Conservation (phyloP, 495 filamentous ascomycete species). For the Astrothelium macrocarpum region DNA sequence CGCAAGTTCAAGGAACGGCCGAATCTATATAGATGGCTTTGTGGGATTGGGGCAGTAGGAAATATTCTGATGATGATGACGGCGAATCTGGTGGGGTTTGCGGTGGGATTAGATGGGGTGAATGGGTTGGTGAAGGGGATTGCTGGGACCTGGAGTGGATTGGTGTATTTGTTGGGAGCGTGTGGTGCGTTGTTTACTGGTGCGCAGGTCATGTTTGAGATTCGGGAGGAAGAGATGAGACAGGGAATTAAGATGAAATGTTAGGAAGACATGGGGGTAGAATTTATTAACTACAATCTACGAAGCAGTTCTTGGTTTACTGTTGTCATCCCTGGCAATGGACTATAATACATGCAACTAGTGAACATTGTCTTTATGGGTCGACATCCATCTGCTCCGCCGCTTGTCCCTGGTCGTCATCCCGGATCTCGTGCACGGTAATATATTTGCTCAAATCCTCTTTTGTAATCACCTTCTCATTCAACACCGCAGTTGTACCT, state of each 20-base stretch:
- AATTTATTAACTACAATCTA: neutral
- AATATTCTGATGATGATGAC: constrained; percentile 94
- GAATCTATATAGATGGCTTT: constrained; percentile 65
- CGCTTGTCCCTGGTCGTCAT: constrained; percentile 43
- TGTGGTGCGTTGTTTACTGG: constrained; percentile 70
- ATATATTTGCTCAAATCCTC: constrained; percentile 94
- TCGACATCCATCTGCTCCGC: constrained; percentile 97
- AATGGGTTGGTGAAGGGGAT: constrained; percentile 64
- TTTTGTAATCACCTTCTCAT: constrained; percentile 85
- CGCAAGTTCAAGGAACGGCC: constrained; percentile 56
- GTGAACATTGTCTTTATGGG: constrained; percentile 34
- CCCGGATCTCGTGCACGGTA: constrained; percentile 72
- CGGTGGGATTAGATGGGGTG: constrained; percentile 75
- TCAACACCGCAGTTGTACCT: constrained; percentile 86
- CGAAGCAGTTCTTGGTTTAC: neutral
- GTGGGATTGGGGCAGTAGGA: constrained; percentile 73
- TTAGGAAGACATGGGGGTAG: constrained; percentile 30
- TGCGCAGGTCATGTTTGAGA: constrained; percentile 93
- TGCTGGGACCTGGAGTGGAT: constrained; percentile 62
- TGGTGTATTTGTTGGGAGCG: constrained; percentile 61
- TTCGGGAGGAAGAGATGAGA: constrained; percentile 71
- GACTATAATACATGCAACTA: neutral
- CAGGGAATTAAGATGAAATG: constrained; percentile 81
- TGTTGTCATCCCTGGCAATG: neutral
- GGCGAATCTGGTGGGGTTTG: constrained; percentile 88